Evolutionary conservation across 2,329 filamentous ascomycete species (phyloP), one percentile per base, ranked within the genome.

Genomic region (Aspergillus sp.): DNA sequence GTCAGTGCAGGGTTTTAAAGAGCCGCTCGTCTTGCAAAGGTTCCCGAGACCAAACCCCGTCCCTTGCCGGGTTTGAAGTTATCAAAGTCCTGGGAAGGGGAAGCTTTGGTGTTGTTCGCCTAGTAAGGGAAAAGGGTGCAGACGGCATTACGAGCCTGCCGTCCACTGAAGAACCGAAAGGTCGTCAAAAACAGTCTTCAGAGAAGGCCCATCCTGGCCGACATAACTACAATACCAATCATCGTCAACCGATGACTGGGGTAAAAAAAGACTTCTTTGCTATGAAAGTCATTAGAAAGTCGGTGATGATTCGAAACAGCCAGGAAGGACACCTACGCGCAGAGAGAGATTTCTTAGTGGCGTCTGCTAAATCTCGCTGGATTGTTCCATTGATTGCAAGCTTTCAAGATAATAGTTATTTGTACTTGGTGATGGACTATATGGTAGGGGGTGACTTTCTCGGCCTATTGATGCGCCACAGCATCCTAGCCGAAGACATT

Each of bases 341-440:
- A 0, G 93, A 99, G 71, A 81, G 93, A 63, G 95, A 98, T 67
- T 96, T 98, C 63, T 82, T 99, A 7, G 91, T 96, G 24, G 86
- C 89, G 5, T 93, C 92, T 1, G 90, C 95, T 70, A 89, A 87
- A n/a, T 96, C 91, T 5, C 84, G 83, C 59, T 98, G 93, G 93
- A 87, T 96, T 47, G 90, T 98, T 2, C 90, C 93, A 1, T 79
- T 99, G 36, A 83, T 96, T 50, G 83, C 90, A 49, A 95, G 91
- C 68, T 98, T 98, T 63, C 91, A 98, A 72, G 95, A 98, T 71
- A 79, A 84, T 36, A 83, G 84, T 42, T 91, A 90, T 65, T 81
- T 99, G 5, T 98, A 98, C 67, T 84, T 99, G 5, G 89, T 97
- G 52, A 97, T 98, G 92, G 93, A 98, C 58, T 99, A 96, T 70